Base-by-base conservation (phyloP, 2,329 filamentous ascomycete genomes). In the Neonectria hederae region DNA sequence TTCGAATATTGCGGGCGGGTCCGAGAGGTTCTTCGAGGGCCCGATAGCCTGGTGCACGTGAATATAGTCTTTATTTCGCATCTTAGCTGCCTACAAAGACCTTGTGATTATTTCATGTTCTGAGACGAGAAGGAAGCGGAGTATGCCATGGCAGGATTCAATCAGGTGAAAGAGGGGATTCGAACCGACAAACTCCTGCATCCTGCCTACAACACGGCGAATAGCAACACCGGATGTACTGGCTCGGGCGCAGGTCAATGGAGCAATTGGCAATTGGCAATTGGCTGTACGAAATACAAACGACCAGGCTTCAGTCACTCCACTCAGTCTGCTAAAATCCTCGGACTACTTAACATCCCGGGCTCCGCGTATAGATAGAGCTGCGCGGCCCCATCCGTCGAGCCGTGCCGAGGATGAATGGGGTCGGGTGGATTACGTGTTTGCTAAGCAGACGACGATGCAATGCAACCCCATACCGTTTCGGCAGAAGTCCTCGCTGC, bases 1-100 rank as follows among this genome's bases (percentile, higher is more conserved):
- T 52, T 21, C 59, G 52, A 5, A 62, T n/a, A 13, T 43, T 24
- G 3, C 35, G 24, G 6, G 24, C 28, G 1, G 59, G 26, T 10
- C 59, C 59, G 13, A 60, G 49, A 11, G 57, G 57, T 2, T 24
- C 17, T 19, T 60, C 57, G n/a, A 21, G 21, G 17, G 54, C 28
- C 14, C 48, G 9, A 24, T 60, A 60, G 9, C 4, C 8, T 2
- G 21, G 9, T 2, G 38, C 2, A 59, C n/a, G 38, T 10, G 21
- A 42, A 21, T 42, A 42, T 21, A 42, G 9, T 42, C n/a, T 0
- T 42, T 17, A 8, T 8, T 38, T 17, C 14, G 14, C 35, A n/a
- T n/a, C 2, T 6, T 38, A n/a, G 5, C 35, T 38, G 1, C 7
- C 35, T 38, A 38, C 35, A 6, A 32, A 17, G 7, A 7, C 14